Evolutionary conservation across 1,284 basidiomycete species (phyloP).

Genomic region (Boletus nobilissimus): DNA sequence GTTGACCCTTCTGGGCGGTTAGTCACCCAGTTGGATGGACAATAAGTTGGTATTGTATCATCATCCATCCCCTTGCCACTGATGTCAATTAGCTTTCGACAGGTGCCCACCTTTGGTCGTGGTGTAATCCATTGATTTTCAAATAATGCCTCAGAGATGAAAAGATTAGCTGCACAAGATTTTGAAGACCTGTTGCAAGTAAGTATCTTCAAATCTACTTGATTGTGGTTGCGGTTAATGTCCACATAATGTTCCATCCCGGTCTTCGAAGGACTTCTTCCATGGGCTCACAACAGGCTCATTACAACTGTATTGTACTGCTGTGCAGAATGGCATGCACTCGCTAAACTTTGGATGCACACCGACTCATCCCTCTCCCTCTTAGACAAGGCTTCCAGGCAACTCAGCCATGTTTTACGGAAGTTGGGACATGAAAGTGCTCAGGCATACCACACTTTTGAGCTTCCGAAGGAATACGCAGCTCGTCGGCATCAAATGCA

Average conservation of each 20-base stretch:
- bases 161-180: constrained; percentile 16
- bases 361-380: constrained; percentile 19
- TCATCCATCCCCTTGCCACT: constrained; percentile 10
- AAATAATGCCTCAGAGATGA: constrained; percentile 22
- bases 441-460: not conserved
- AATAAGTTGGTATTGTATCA: constrained; percentile 12
- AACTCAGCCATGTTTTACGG: constrained; percentile 1
- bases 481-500: not conserved
- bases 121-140: constrained; percentile 19
- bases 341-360: constrained; percentile 41
- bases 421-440: constrained; percentile 1
- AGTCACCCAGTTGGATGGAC: constrained; percentile 12
- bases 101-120: constrained; percentile 18
- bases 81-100: not conserved
- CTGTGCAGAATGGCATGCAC: too few species aligned
- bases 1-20: constrained; percentile 10
- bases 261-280: constrained; percentile 22
- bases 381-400: constrained; percentile 2
- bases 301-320: constrained; percentile 25
- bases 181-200: constrained; percentile 40
- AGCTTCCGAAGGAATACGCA: constrained; percentile 6
- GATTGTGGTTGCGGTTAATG: not conserved
- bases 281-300: constrained; percentile 20
- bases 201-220: constrained; percentile 1
- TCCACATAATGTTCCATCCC: not conserved